Percentiles rank a stretch among this genome's conserved stretches.
These are phyloP conservation scores for Cystofilobasidium capitatum DNA, from an alignment of 768 basidiomycete species.

Conservation along the genomic window DNA sequence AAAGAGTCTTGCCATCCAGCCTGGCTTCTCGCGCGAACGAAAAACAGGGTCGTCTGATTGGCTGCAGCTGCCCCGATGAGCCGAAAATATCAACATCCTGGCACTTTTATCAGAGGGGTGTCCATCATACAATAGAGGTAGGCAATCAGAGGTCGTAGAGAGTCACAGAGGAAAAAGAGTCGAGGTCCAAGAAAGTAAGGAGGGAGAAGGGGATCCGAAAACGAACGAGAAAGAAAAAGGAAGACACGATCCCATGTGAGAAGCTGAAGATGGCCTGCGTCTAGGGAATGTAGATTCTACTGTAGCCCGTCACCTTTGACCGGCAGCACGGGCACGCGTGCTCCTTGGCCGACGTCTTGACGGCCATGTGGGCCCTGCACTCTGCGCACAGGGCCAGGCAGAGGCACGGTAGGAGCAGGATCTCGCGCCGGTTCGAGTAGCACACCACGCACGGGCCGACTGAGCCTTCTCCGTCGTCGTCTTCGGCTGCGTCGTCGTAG, in stretches of 20 bases:
- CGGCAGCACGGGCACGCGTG: conserved; percentile 14
- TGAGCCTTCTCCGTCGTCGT: conserved; percentile 3
- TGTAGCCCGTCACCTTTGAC: conserved; percentile 6
- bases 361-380: conserved; percentile 15
- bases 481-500: not conserved
- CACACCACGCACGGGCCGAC: conserved; percentile 12
- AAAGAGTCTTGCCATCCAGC: too few relatives aligned
- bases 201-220: not conserved
- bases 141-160: not conserved
- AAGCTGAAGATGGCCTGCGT: too few relatives aligned
- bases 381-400: conserved; percentile 14
- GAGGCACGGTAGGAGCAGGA: conserved; percentile 3
- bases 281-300: conserved; percentile 10
- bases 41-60: too few relatives aligned
- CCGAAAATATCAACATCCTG: too few relatives aligned
- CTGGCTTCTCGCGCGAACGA: too few relatives aligned
- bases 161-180: not conserved
- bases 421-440: conserved; percentile 7
- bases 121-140: too few relatives aligned
- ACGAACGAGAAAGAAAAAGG: not conserved
- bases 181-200: not conserved
- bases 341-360: not conserved
- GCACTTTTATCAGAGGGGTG: too few relatives aligned
- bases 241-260: too few relatives aligned
- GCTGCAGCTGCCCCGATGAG: too few relatives aligned